Base-by-base conservation (phyloP, 140 eudicot genomes). In the Stevia rebaudiana region DNA sequence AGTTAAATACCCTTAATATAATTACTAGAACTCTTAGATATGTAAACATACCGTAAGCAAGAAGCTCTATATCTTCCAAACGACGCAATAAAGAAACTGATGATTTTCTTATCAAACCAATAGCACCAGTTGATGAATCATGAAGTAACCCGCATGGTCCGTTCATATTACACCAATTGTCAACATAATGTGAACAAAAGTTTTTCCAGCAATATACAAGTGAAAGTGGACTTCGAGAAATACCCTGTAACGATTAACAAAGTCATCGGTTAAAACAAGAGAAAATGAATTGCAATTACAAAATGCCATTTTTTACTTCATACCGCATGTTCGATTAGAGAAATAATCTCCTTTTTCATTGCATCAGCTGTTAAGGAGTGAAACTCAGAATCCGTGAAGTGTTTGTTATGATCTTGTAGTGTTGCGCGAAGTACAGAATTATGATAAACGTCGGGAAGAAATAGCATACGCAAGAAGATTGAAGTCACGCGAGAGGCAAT, bases 371-470 rank as follows among this genome's bases (percentile, higher is more conserved):
- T 85, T 30, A 92, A 71, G 18, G 95, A 82, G 63, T 77, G 60
- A 79, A 92, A 85, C 70, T 83, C 96, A 0, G 87, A 79, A 77
- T 92, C 95, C 25, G 89, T 77, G 63, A 86, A 79, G 78, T 83
- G 94, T 74, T 80, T 92, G 80, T 81, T 82, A 72, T 83, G 92
- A 70, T 88, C 82, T 67, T 79, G 85, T 42, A 92, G 73, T 46
- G 95, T 88, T 63, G 71, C 81, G 37, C 90, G 90, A 25, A 92
- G 71, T 63, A 71, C 88, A 43, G 76, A 58, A 75, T 55, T 71
- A 63, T 84, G 85, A 75, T 80, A 74, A 67, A 88, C 83, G n/a
- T 94, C 98, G 0, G 96, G 96, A 81, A 73, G 86, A 77, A 92
- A 87, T 65, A 92, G 84, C 75, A 81, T 77, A 43, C 81, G 94